Evolutionary conservation across 2,329 filamentous ascomycete species (phyloP), one percentile per base, ranked within the genome.

Genomic region (Calonectria pseudoreteaudii): DNA sequence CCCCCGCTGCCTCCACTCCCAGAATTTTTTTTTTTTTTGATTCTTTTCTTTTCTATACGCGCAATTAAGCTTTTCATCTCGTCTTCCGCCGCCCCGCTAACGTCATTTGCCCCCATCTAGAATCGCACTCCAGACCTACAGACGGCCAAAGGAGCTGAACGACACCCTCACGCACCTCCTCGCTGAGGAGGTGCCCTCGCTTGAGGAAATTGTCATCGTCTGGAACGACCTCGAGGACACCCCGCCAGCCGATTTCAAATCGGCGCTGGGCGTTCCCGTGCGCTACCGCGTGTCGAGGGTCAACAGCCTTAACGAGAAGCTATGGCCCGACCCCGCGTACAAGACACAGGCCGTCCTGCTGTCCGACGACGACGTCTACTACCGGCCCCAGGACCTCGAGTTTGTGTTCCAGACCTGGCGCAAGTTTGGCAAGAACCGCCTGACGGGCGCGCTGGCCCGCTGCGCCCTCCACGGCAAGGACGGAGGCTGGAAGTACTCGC

Each of bases 371-470:
- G 85, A 86, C 68, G 83, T 86, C 23, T 85, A 83, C 74, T 86
- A 84, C 75, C 78, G 81, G 26, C 84, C 84, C n/a, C 64, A 75
- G 3, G 85, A 86, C 60, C 81, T 86, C 18, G 84, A 86, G n/a
- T 86, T 85, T 20, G 83, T 81, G 26, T 86, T 86, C 68, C 84
- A 86, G 65, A 78, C 81, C n/a, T 86, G 85, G 85, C 84, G 85
- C 73, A 81, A 83, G 67, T 84, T 84, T 41, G 85, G 84, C 53
- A 81, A 76, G 36, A 73, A 83, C 65, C 77, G 84, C 30, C 75
- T 86, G 41, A 81, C 81, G 0, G 85, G 85, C 1, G 84, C 83
- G 1, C 81, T 86, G 10, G 79, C 84, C 4, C 84, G 85, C 23
- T 86, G 85, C 71, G 77, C 81, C 6, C 72, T 72, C 1, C 70